Evolutionary conservation across 2,329 filamentous ascomycete genomes (phyloP).

Genomic region (Diaporthe vaccinii): DNA sequence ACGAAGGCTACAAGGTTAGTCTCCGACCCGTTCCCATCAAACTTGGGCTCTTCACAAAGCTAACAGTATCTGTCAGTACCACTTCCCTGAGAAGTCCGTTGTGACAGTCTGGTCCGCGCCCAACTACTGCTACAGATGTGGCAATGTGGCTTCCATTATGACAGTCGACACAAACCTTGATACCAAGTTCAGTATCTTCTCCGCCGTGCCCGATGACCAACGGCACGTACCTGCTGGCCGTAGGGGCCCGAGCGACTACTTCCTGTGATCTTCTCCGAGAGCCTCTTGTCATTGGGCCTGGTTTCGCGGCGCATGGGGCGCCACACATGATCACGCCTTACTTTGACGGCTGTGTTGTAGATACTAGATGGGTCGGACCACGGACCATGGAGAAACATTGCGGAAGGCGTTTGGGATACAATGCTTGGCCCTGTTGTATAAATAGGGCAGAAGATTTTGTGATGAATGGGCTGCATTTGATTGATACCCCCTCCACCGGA

Average conservation of each 20-base stretch:
- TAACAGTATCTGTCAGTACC: conserved; percentile 72
- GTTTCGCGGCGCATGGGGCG: background rate
- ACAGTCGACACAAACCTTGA: conserved; percentile 87
- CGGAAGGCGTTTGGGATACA: conserved; percentile 42
- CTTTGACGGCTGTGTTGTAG: conserved; percentile 35
- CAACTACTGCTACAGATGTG: conserved; percentile 95
- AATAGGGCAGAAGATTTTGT: conserved; percentile 39
- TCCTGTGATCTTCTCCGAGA: conserved; percentile 62
- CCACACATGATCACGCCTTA: conserved; percentile 13
- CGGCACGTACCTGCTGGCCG: conserved; percentile 82
- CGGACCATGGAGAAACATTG: conserved; percentile 38
- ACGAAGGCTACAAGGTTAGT: conserved; percentile 94
- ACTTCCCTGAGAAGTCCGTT: conserved; percentile 94
- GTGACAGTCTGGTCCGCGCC: conserved; percentile 99
- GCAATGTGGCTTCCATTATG: conserved; percentile 97
- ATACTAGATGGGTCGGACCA: conserved; percentile 38
- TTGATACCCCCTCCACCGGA: conserved; percentile 41
- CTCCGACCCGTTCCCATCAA: background rate
- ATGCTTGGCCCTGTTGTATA: conserved; percentile 37
- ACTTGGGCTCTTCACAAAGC: background rate
- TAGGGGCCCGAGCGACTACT: conserved; percentile 78
- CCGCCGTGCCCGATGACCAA: conserved; percentile 87
- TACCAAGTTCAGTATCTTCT: conserved; percentile 93
- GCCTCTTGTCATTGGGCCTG: conserved; percentile 35
- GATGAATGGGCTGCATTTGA: conserved; percentile 40